These are phyloP conservation scores for Tritrichomonas musculus DNA, from an alignment of 208 protist species.

Conservation along the genomic window DNA sequence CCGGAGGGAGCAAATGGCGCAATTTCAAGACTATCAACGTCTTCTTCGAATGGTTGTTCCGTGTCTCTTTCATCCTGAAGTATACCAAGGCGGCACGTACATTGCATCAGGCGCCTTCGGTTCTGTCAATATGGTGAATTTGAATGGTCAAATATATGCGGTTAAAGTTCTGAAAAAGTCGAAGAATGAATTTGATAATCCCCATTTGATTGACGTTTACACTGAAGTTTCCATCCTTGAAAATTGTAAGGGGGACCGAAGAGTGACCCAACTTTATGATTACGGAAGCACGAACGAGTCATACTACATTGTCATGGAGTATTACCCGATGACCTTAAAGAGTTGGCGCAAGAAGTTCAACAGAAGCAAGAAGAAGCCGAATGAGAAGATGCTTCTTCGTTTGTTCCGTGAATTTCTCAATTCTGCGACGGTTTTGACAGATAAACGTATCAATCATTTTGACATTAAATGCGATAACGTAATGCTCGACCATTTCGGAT, in stretches of 20 bases:
- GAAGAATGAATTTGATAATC: conserved; percentile 16
- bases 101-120: conserved; percentile 6
- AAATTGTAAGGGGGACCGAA: background rate
- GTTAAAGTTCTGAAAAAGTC: background rate
- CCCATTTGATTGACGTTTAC: background rate
- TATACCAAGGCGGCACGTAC: background rate
- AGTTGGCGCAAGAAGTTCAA: background rate
- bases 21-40: background rate
- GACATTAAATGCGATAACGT: conserved; percentile 28
- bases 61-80: background rate
- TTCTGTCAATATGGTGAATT: background rate
- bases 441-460: background rate
- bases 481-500: background rate
- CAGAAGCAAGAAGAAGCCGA: background rate
- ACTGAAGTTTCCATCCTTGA: background rate
- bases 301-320: conserved; percentile 30
- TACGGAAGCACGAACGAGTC: background rate
- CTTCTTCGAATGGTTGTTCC: background rate
- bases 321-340: background rate
- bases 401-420: background rate
- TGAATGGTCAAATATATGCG: background rate
- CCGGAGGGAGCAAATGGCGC: too few relatives aligned
- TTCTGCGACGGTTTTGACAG: background rate
- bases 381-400: background rate
- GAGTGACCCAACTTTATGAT: conserved; percentile 10